Evolutionary conservation across 2,329 filamentous ascomycete genomes (phyloP).

Genomic region (Nigrospora oryzae): DNA sequence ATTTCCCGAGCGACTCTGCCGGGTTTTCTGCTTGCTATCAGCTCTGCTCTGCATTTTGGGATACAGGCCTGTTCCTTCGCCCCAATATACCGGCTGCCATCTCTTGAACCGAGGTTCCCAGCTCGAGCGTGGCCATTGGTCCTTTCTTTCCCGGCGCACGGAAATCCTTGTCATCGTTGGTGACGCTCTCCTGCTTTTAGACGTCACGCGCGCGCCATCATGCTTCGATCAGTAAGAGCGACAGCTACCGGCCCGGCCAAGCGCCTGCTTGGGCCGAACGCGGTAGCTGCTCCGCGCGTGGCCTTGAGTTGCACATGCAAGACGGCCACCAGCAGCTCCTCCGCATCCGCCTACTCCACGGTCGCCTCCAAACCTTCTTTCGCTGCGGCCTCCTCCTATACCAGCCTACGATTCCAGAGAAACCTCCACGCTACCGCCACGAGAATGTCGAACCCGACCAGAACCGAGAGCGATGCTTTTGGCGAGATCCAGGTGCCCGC

Average conservation of each 20-base stretch:
- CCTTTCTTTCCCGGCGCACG: too few species aligned
- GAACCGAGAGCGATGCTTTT: constrained; percentile 95
- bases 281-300: constrained; percentile 14
- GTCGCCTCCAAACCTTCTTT: constrained; percentile 7
- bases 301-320: constrained; percentile 24
- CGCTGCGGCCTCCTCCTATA: constrained; percentile 7
- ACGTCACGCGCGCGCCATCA: constrained; percentile 6
- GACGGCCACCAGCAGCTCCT: constrained; percentile 1
- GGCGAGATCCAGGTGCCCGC: constrained; percentile 86
- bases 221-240: constrained; percentile 28
- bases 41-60: too few species aligned
- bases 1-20: too few species aligned
- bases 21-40: too few species aligned
- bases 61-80: too few species aligned
- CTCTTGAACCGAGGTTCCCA: too few species aligned
- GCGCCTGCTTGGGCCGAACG: constrained; percentile 23
- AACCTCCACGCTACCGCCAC: constrained; percentile 34
- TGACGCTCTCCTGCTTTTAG: background rate
- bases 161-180: too few species aligned
- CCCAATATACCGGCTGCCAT: too few species aligned
- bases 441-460: constrained; percentile 47
- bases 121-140: too few species aligned
- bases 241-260: constrained; percentile 18
- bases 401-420: constrained; percentile 20
- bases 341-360: constrained; percentile 11